Base-by-base conservation (phyloP, 1,284 basidiomycete species). In the Ceratobasidium sp. region DNA sequence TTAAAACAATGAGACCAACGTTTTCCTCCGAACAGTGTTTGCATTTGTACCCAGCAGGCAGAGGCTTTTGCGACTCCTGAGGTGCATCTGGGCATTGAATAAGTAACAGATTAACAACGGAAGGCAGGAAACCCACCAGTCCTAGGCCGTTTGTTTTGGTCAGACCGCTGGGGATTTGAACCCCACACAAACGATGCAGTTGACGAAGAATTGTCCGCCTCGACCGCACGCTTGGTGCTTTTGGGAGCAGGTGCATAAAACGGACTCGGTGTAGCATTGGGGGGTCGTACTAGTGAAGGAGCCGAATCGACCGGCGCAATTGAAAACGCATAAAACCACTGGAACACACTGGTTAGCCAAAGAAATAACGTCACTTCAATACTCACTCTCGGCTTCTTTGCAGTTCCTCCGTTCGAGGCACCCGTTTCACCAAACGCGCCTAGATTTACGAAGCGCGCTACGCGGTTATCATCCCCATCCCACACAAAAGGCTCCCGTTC, bases 401-500 rank as follows among this genome's bases (percentile, higher is more conserved):
- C 88, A 6, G 76, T 77, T 21, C 80, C 72, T 0, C 82, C 78
- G 81, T 75, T 62, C 76, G 75, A 54, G 51, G 25, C 86, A 85
- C 16, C 86, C 9, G 16, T 46, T 9, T 46, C 88, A 12, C 92
- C 94, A 79, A 97, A 92, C n/a, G 90, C 85, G 42, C 94, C 95
- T 6, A 98, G 83, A 77, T 91, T 90, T 64, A 97, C 86, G 75
- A 94, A 94, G 44, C 94, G 84, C 42, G 90, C 88, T 53, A 92
- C 81, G 73, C 91, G 84, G 75, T 77, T 77, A 0, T 82, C 81
- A 70, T 89, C 87, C 42, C 89, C 88, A 40, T 87, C 85, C 95
- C 95, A 97, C 5, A 86, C 80, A 78, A 88, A 95, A 2, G 95
- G 95, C 76, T 96, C 94, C 67, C 95, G 83, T 79, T 98, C 95